phyloP scores from a whole-genome alignment of 2,329 filamentous ascomycete genomes.

The Neonectria neomacrospora region DNA sequence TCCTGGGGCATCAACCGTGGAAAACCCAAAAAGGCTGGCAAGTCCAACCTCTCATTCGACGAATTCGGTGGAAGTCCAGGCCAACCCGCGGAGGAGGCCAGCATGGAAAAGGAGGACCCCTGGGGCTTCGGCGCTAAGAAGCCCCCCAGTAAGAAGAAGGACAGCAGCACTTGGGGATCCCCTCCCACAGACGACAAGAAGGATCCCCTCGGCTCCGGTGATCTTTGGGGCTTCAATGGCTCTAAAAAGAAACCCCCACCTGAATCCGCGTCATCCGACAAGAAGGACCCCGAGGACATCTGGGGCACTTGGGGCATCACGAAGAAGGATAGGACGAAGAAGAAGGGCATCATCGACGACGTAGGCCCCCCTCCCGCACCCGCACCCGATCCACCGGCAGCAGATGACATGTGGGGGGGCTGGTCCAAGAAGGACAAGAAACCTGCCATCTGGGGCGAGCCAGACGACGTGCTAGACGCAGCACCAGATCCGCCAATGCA shows the following conservation, averaged over 20 bases:
- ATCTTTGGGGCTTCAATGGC: constrained; percentile 52
- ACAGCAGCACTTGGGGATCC: constrained; percentile 51
- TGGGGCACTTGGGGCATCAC: constrained; percentile 48
- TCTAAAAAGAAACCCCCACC: constrained; percentile 55
- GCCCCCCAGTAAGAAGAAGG: constrained; percentile 58
- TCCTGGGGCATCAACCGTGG: constrained; percentile 60
- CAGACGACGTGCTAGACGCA: constrained; percentile 37
- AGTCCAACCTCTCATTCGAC: constrained; percentile 60
- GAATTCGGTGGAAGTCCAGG: constrained; percentile 55
- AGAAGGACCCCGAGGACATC: constrained; percentile 47
- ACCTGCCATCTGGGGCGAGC: constrained; percentile 38
- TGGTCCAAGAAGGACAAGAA: constrained; percentile 49
- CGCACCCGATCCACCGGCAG: constrained; percentile 40
- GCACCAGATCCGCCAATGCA: constrained; percentile 37
- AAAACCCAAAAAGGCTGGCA: constrained; percentile 65
- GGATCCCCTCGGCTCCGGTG: constrained; percentile 40
- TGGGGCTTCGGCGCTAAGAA: constrained; percentile 51
- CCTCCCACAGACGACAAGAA: constrained; percentile 50
- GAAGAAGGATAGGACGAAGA: constrained; percentile 48
- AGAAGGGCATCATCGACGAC: constrained; percentile 46
- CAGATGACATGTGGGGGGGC: constrained; percentile 43
- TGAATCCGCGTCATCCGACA: constrained; percentile 33
- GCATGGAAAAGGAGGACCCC: constrained; percentile 47
- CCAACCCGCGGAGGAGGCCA: constrained; percentile 50
- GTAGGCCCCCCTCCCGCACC: constrained; percentile 32